Evolutionary conservation across 2,329 filamentous ascomycete species (phyloP).

Genomic region (Aureobasidium sp.): DNA sequence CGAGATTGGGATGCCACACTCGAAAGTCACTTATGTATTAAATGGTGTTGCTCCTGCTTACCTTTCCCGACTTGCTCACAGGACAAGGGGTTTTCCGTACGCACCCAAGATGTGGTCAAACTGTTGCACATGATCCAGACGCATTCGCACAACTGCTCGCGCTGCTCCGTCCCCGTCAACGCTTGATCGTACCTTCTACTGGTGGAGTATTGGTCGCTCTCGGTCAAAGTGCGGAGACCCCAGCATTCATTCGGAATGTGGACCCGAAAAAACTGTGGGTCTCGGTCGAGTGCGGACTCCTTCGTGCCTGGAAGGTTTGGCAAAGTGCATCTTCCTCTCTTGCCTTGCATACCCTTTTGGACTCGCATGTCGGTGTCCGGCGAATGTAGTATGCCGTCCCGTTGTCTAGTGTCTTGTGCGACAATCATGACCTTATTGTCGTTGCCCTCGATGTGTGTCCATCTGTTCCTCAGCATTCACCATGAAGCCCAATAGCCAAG

Average conservation of each 20-base stretch:
- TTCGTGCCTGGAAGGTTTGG: neutral
- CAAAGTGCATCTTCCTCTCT: neutral
- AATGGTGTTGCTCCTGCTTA: no score
- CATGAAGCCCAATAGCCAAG: constrained; percentile 2
- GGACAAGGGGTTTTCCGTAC: no score
- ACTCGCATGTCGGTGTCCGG: neutral
- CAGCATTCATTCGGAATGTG: constrained; percentile 5
- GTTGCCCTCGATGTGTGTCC: neutral
- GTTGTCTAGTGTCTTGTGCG: neutral
- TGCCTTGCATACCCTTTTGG: neutral
- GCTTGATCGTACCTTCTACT: no score
- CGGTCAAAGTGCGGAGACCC: neutral
- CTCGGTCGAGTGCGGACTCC: constrained; percentile 4
- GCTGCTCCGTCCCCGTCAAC: no score
- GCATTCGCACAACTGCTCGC: no score
- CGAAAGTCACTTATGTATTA: no score
- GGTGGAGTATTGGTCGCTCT: no score
- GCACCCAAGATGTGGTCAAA: no score
- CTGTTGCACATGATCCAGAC: no score
- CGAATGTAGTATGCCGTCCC: neutral
- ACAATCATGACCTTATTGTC: constrained; percentile 12
- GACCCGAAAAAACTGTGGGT: neutral
- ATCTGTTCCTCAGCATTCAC: neutral
- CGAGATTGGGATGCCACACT: no score
- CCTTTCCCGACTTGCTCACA: no score